phyloP scores from a whole-genome alignment of 371 early-diverging fungal species.

The Mortierella sp. region DNA sequence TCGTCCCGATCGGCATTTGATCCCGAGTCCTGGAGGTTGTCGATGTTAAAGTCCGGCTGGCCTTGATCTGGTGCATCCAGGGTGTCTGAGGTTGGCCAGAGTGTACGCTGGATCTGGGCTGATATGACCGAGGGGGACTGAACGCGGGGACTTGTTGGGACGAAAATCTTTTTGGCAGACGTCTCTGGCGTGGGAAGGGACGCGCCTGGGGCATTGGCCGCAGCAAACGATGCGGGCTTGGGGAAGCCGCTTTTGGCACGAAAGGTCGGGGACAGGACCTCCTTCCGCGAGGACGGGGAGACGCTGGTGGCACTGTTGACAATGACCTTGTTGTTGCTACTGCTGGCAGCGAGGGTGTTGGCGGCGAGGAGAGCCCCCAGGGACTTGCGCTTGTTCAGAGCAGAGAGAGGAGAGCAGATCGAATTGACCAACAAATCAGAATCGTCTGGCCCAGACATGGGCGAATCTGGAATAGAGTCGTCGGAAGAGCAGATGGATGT shows the following conservation, averaged over 20 bases:
- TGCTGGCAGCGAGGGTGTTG: slow-evolving; percentile 53
- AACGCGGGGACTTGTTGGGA: slow-evolving; percentile 47
- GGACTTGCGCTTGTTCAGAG: slow-evolving; percentile 54
- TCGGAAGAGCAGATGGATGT: slow-evolving; percentile 36
- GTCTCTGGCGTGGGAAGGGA: slow-evolving; percentile 46
- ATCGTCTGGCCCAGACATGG: slow-evolving; percentile 53
- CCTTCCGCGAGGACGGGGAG: slow-evolving; percentile 30
- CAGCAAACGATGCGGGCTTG: slow-evolving; percentile 33
- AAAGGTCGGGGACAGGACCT: slow-evolving; percentile 54
- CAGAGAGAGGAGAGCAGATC: slow-evolving; percentile 45
- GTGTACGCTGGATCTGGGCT: slow-evolving; percentile 45
- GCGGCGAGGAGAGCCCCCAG: slow-evolving; percentile 58
- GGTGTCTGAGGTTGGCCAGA: slow-evolving; percentile 24
- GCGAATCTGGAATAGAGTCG: slow-evolving; percentile 48
- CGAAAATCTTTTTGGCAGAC: slow-evolving; percentile 34
- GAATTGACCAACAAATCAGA: slow-evolving; percentile 19
- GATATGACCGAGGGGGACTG: slow-evolving; percentile 50
- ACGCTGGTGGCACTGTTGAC: slow-evolving; percentile 26
- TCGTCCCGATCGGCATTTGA: slow-evolving; percentile 11
- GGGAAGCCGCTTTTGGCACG: slow-evolving; percentile 42
- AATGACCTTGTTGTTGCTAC: slow-evolving; percentile 39
- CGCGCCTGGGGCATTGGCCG: slow-evolving; percentile 18
- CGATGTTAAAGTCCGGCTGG: neutral
- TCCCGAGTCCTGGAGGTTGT: slow-evolving; percentile 2
- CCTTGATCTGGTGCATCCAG: slow-evolving; percentile 6